A percentile compares a stretch with the other conserved stretches of the same genome.
phyloP scores from a whole-genome alignment of 345 rosid genomes.

The Corchorus capsularis region DNA sequence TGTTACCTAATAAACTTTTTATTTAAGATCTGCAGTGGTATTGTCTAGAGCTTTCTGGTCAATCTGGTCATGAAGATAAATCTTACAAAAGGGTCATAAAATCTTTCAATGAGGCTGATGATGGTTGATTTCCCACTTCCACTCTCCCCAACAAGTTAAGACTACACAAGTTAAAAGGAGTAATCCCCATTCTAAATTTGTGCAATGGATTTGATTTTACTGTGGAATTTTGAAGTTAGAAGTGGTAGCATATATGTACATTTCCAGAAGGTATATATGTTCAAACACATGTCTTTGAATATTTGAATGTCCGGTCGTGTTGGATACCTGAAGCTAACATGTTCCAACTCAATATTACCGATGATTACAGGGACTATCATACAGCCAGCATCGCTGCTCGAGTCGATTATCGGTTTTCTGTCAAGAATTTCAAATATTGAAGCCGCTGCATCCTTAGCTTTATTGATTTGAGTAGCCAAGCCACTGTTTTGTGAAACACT shows the following conservation, averaged over 20 bases:
- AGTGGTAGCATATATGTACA: slow-evolving; percentile 41
- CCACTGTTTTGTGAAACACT: slow-evolving; percentile 78
- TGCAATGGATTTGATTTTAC: no score
- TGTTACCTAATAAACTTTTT: no score
- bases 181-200: no score
- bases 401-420: slow-evolving; percentile 67
- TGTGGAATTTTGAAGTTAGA: no score
- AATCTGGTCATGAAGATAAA: no score
- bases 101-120: slow-evolving; percentile 63
- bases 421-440: slow-evolving; percentile 79
- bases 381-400: slow-evolving; percentile 62
- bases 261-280: slow-evolving; percentile 82
- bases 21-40: no score
- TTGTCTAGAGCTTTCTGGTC: no score
- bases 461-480: slow-evolving; percentile 65
- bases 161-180: no score
- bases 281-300: slow-evolving; percentile 57
- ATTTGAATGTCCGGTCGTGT: slow-evolving; percentile 72
- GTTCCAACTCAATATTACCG: slow-evolving; percentile 62
- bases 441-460: slow-evolving; percentile 78
- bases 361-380: slow-evolving; percentile 43
- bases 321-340: slow-evolving; percentile 77
- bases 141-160: slow-evolving; percentile 76
- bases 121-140: slow-evolving; percentile 83
- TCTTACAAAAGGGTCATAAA: slow-evolving; percentile 77